Conservation (phyloP, 1,139 yeast genomes). For the Candida sanyaensis region DNA sequence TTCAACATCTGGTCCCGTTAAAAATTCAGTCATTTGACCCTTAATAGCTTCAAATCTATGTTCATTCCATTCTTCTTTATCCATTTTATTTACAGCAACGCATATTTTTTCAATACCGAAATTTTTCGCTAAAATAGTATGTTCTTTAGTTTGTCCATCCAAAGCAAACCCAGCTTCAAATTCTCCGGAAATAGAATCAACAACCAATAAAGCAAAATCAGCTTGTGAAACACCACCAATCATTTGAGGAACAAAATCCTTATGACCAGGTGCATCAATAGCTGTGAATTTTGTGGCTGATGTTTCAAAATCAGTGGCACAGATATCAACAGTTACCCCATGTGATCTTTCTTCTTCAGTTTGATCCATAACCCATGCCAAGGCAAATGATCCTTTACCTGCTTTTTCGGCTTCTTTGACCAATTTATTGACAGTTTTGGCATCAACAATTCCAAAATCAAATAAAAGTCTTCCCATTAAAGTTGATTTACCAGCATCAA, state of each 20-base stretch:
- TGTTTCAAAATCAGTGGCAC: conserved; percentile 83
- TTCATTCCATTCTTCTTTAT: conserved; percentile 69
- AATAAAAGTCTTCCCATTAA: conserved; percentile 85
- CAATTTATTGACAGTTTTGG: conserved; percentile 71
- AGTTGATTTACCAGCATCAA: conserved; percentile 97
- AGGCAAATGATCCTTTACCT: conserved; percentile 92
- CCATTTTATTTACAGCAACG: conserved; percentile 89
- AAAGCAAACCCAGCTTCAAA: conserved; percentile 86
- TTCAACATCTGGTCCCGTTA: conserved; percentile 59
- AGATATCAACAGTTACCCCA: conserved; percentile 94
- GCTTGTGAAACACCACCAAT: conserved; percentile 57
- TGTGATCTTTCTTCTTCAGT: conserved; percentile 84
- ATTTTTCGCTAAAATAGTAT: conserved; percentile 78
- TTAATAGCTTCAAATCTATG: conserved; percentile 64
- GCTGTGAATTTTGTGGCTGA: conserved; percentile 68
- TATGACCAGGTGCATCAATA: conserved; percentile 86
- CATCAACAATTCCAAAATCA: conserved; percentile 81
- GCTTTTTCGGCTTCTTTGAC: conserved; percentile 77
- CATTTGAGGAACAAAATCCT: conserved; percentile 56
- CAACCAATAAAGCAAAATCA: conserved; percentile 70
- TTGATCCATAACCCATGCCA: conserved; percentile 98
- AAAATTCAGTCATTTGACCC: conserved; percentile 57
- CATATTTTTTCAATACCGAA: conserved; percentile 77
- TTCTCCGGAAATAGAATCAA: conserved; percentile 81
- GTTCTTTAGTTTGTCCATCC: conserved; percentile 96